These are phyloP conservation scores for Epichloe elymi DNA, from an alignment of 2,329 filamentous ascomycete species.

Conservation along the genomic window DNA sequence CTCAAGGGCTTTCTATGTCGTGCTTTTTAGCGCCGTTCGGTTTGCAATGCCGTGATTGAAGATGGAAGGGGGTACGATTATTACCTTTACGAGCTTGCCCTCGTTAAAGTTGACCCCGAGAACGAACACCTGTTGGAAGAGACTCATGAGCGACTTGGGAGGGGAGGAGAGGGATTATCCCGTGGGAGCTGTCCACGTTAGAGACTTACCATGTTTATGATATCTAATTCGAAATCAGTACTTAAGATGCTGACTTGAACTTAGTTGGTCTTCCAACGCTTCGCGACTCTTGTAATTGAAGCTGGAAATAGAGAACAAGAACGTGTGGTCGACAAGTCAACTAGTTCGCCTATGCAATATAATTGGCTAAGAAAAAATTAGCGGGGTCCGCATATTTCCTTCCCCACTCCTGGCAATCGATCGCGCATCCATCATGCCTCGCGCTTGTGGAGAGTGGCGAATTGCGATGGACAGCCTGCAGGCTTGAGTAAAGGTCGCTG, in stretches of 20 bases:
- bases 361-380: no score
- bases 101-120: slow-evolving; percentile 79
- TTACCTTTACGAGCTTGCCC: slow-evolving; percentile 68
- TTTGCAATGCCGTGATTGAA: not conserved
- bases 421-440: no score
- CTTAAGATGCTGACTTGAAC: not conserved
- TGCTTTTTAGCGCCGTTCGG: not conserved
- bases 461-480: no score
- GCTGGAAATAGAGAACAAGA: not conserved
- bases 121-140: slow-evolving; percentile 56
- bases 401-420: no score
- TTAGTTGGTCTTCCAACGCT: not conserved
- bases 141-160: not conserved
- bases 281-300: not conserved
- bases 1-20: slow-evolving; percentile 54
- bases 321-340: no score
- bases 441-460: no score
- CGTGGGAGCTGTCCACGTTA: not conserved
- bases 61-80: not conserved
- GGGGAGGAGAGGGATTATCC: no score
- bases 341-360: no score
- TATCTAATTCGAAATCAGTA: not conserved
- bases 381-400: no score
- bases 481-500: no score
- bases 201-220: slow-evolving; percentile 1